Conservation (phyloP, 257 asterid species). For the Mitragyna speciosa region DNA sequence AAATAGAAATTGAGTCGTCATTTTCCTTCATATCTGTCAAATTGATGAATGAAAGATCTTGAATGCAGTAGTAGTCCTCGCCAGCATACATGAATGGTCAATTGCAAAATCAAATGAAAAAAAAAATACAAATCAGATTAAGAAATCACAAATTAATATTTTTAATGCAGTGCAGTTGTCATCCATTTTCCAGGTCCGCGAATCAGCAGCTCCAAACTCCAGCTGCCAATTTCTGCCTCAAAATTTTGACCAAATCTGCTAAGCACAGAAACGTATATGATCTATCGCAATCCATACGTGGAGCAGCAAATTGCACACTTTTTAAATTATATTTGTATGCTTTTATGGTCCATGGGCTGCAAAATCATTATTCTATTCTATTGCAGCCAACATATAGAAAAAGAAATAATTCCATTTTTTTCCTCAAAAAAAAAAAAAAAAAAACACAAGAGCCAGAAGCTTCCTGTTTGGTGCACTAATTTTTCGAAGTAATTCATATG, state of each 20-base stretch:
- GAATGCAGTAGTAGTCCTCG: neutral
- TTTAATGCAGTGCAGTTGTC: neutral
- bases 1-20: neutral
- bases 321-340: neutral
- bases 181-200: neutral
- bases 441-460: neutral
- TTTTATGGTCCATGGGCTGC: neutral
- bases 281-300: neutral
- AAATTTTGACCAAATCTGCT: neutral
- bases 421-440: too few species aligned
- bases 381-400: too few species aligned
- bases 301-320: neutral
- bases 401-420: too few species aligned
- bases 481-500: too few species aligned
- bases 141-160: neutral
- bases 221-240: neutral
- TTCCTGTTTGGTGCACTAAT: neutral
- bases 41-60: neutral
- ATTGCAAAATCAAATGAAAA: neutral
- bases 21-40: constrained; percentile 21
- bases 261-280: neutral
- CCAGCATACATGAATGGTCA: neutral
- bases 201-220: neutral
- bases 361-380: neutral
- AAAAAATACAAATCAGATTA: neutral